Conservation (phyloP, 805 yeast species). For the Yamadazyma nakazawae region DNA sequence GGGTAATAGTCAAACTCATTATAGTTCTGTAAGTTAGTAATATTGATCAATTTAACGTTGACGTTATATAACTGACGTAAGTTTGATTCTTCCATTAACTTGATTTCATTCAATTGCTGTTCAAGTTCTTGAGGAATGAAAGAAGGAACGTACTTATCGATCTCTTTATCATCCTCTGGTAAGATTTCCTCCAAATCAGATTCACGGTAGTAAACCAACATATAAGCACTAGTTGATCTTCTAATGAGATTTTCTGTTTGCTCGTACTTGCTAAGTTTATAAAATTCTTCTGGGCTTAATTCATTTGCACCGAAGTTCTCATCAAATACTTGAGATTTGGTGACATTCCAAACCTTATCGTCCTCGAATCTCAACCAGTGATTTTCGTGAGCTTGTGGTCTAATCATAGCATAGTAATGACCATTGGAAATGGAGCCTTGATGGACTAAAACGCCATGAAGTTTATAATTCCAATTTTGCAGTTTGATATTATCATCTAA, state of each 20-base stretch:
- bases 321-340: constrained; percentile 80
- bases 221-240: constrained; percentile 92
- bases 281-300: constrained; percentile 45
- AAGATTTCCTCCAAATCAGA: constrained; percentile 54
- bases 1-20: constrained; percentile 78
- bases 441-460: constrained; percentile 94
- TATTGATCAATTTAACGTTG: constrained; percentile 54
- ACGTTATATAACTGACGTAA: constrained; percentile 55
- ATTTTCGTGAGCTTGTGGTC: constrained; percentile 62
- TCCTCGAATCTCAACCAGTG: constrained; percentile 93
- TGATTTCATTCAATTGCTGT: constrained; percentile 58
- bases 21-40: constrained; percentile 51
- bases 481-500: constrained; percentile 34
- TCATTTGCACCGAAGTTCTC: constrained; percentile 87
- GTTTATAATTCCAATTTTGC: constrained; percentile 71
- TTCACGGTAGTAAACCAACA: constrained; percentile 88
- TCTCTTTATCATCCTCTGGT: constrained; percentile 52
- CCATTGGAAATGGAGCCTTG: constrained; percentile 95
- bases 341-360: constrained; percentile 87
- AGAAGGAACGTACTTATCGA: constrained; percentile 43
- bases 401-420: constrained; percentile 92
- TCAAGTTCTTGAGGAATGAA: constrained; percentile 67
- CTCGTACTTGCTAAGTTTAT: constrained; percentile 53
- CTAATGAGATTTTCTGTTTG: constrained; percentile 61
- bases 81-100: constrained; percentile 52